These are phyloP conservation scores for Boletus rubroflammeus DNA, from an alignment of 768 basidiomycete genomes.

Conservation along the genomic window DNA sequence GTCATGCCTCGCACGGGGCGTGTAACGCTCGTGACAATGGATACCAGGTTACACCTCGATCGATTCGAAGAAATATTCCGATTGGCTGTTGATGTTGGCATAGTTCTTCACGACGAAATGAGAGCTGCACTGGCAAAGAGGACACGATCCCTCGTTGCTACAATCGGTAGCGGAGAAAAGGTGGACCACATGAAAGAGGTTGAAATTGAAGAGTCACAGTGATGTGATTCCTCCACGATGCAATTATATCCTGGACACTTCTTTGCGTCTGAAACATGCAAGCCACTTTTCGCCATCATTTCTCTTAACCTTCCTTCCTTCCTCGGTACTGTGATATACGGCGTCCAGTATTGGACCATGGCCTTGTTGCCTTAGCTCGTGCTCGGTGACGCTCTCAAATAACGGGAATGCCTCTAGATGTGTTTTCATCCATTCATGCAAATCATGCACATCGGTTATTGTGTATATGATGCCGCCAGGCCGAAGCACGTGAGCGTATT, in stretches of 20 bases:
- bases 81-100: slow-evolving; percentile 73
- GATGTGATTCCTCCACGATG: slow-evolving; percentile 13
- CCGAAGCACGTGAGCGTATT: slow-evolving; percentile 90
- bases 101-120: slow-evolving; percentile 83
- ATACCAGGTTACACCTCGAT: slow-evolving; percentile 90
- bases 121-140: slow-evolving; percentile 59
- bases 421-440: slow-evolving; percentile 92
- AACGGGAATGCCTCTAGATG: slow-evolving; percentile 88
- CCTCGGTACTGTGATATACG: slow-evolving; percentile 84
- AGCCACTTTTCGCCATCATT: slow-evolving; percentile 91
- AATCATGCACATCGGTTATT: slow-evolving; percentile 92
- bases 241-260: slow-evolving; percentile 12
- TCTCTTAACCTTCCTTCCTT: slow-evolving; percentile 94
- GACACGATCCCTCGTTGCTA: slow-evolving; percentile 58
- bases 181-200: slow-evolving; percentile 30
- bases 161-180: slow-evolving; percentile 52
- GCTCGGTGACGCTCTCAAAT: slow-evolving; percentile 76
- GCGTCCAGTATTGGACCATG: slow-evolving; percentile 78
- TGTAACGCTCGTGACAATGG: slow-evolving; percentile 87
- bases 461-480: slow-evolving; percentile 97
- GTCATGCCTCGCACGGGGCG: slow-evolving; percentile 84
- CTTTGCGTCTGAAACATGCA: slow-evolving; percentile 78
- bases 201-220: slow-evolving; percentile 38
- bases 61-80: slow-evolving; percentile 87
- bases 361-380: slow-evolving; percentile 69